Conservation (phyloP, 1,139 yeast genomes). For the Kurtzmaniella natalensis region DNA sequence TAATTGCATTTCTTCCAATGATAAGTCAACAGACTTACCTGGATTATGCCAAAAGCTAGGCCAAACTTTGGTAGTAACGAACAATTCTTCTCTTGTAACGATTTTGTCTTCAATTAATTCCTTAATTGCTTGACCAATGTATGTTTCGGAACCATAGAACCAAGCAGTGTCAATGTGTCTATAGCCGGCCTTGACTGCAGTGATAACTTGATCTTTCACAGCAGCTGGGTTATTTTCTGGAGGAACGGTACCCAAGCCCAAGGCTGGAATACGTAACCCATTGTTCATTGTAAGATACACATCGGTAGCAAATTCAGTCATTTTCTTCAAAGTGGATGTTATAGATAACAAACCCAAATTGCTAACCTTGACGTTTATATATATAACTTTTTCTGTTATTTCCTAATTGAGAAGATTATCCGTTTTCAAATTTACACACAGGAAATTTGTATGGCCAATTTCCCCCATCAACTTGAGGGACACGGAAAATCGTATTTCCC, state of each 20-base stretch:
- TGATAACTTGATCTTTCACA: constrained; percentile 32
- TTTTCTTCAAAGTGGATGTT: no score
- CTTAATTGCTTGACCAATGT: constrained; percentile 47
- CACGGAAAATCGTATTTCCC: no score
- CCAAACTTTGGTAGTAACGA: constrained; percentile 63
- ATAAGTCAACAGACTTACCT: constrained; percentile 32
- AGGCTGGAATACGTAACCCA: constrained; percentile 33
- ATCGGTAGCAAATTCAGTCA: constrained; percentile 17
- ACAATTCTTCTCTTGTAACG: constrained; percentile 52
- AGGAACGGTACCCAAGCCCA: constrained; percentile 39
- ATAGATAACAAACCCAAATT: no score
- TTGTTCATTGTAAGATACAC: constrained; percentile 23
- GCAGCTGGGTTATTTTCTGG: constrained; percentile 25
- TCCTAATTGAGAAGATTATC: constrained; percentile 23
- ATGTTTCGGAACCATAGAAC: constrained; percentile 48
- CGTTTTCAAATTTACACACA: no score
- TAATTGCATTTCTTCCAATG: constrained; percentile 37
- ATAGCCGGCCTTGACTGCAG: constrained; percentile 39
- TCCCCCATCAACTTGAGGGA: no score
- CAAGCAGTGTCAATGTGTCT: constrained; percentile 42
- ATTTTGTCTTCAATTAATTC: constrained; percentile 45
- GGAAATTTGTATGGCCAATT: no score
- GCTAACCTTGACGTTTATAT: no score
- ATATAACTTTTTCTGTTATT: no score
- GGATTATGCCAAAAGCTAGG: constrained; percentile 34